Evolutionary conservation across 192 early-diverging fungal species (phyloP).

Genomic region (Backusella parvicylindrica): DNA sequence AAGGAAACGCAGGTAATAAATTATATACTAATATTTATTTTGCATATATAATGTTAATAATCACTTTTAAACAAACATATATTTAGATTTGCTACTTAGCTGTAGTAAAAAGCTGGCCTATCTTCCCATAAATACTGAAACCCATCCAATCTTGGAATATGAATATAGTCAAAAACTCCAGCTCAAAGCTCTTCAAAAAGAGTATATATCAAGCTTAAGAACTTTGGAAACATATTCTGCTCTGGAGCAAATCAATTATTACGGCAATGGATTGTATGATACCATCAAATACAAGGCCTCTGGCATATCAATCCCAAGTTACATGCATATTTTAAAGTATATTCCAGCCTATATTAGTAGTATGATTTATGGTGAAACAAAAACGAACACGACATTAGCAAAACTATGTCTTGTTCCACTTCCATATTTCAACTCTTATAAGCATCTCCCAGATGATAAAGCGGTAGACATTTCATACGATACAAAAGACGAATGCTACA

Average conservation of each 20-base stretch:
- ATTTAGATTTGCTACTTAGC: background rate
- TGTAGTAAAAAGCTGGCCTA: slow-evolving; percentile 4
- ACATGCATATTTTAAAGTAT: background rate
- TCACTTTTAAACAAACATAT: background rate
- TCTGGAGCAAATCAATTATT: background rate
- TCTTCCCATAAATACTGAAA: background rate
- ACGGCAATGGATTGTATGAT: background rate
- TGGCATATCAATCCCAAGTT: background rate
- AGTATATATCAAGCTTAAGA: background rate
- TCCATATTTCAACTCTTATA: background rate
- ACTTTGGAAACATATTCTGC: slow-evolving; percentile 1
- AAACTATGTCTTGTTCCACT: background rate
- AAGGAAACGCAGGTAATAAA: background rate
- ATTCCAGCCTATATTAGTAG: background rate
- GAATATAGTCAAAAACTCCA: background rate
- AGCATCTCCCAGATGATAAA: background rate
- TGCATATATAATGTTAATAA: no score
- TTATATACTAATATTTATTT: background rate
- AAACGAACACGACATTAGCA: background rate
- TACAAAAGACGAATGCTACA: background rate
- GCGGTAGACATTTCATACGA: background rate
- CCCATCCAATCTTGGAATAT: background rate
- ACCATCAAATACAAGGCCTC: background rate
- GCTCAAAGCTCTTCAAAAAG: background rate
- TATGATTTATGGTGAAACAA: background rate